Evolutionary conservation across 2,329 filamentous ascomycete species (phyloP), one percentile per base, ranked within the genome.

Genomic region (Penicillium corylophilum): DNA sequence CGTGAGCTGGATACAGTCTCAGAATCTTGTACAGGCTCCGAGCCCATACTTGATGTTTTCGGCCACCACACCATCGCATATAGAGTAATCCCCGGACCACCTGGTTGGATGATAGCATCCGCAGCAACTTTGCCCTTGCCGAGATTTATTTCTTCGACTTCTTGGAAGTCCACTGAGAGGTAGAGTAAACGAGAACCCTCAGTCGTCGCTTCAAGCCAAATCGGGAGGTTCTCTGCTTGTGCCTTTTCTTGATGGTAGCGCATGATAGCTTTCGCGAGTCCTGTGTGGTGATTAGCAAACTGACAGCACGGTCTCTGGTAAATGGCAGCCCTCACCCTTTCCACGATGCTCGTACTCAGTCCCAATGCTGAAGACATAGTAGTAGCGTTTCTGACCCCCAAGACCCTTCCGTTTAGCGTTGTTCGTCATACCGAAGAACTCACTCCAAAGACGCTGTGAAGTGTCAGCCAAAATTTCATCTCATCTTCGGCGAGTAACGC

Each of bases 1-100:
- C 1, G 7, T 16, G 8, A 16, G n/a, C 3, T 10, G 20, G 16
- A 38, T 10, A 1, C 10, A 22, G 18, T 20, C 4, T 20, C 35
- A n/a, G 18, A 2, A 4, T 2, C 10, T 38, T 16, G 18, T 10
- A 4, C 16, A 12, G 35, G 35, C 16, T 16, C 31, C 7, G 35
- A 38, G 10, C 18, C 16, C 6, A 12, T 4, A 9, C 9, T 13
- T 22, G 18, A 12, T 16, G 29, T 33, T 39, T 41, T 42, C 23
- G 61, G 61, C 57, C 60, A 62, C 61, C 61, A 64, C 2, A 64
- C 54, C 61, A 64, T 64, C n/a, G 59, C 60, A 55, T 56, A 64
- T 5, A 64, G 31, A 1, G 59, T 42, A 9, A 64, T 41, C 1
- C 61, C 60, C 8, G 57, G 43, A 2, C 61, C 61, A 12, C 46